Evolutionary conservation across 768 basidiomycete genomes (phyloP).

Genomic region (Mycena crocata): DNA sequence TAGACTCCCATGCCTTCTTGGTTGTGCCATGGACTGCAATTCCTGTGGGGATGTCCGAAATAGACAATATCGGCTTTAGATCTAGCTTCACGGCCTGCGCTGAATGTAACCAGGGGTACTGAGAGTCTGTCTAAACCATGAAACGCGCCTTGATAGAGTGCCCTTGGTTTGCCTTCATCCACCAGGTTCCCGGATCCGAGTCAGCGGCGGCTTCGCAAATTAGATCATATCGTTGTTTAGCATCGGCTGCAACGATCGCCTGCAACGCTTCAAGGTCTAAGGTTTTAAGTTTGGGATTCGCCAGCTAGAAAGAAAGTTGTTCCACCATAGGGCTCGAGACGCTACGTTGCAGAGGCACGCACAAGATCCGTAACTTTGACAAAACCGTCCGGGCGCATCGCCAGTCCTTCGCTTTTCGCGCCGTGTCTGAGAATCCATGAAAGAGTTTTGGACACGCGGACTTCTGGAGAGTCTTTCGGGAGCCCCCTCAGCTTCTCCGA

Average conservation of each 20-base stretch:
- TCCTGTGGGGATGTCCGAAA: conserved; percentile 72
- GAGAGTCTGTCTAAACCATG: not conserved
- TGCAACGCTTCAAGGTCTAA: conserved; percentile 67
- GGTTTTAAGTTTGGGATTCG: conserved; percentile 73
- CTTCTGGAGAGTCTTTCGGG: conserved; percentile 72
- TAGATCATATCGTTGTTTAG: conserved; percentile 75
- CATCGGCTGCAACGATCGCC: conserved; percentile 73
- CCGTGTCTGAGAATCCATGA: conserved; percentile 95
- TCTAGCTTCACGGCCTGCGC: conserved; percentile 76
- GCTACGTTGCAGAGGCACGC: conserved; percentile 44
- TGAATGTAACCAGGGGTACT: not conserved
- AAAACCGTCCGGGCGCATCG: conserved; percentile 88
- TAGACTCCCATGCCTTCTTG: conserved; percentile 73
- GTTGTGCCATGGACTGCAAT: conserved; percentile 89
- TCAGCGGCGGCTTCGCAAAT: conserved; percentile 58
- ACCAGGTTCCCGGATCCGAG: conserved; percentile 60
- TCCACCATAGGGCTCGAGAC: not conserved
- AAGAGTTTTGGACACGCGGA: conserved; percentile 85
- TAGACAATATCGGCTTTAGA: conserved; percentile 65
- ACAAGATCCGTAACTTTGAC: conserved; percentile 87
- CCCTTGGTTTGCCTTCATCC: conserved; percentile 92
- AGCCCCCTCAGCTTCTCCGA: conserved; percentile 65
- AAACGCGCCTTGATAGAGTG: conserved; percentile 80
- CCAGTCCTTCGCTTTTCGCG: conserved; percentile 78
- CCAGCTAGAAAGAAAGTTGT: conserved; percentile 59